Percentiles rank a stretch among this genome's conserved stretches.
Conservation (phyloP, 1,284 basidiomycete species). For the Peniophora sp. region DNA sequence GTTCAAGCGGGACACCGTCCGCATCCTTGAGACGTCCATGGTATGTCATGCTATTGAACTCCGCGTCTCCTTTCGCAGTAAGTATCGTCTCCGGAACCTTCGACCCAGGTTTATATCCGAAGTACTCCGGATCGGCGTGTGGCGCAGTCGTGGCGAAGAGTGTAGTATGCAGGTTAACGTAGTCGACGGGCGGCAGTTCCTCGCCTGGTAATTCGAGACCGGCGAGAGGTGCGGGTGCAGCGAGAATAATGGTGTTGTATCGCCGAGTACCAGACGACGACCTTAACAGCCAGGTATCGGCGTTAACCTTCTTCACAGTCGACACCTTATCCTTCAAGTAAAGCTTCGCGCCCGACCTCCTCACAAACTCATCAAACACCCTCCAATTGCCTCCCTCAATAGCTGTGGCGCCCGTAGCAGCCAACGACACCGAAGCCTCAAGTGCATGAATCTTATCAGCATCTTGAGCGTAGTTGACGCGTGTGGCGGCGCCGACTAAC, state of each 20-base stretch:
- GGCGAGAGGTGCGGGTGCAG: constrained; percentile 67
- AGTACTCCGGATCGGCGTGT: constrained; percentile 62
- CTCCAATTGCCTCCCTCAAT: constrained; percentile 81
- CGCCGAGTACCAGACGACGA: constrained; percentile 14
- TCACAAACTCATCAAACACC: constrained; percentile 80
- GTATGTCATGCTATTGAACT: constrained; percentile 90
- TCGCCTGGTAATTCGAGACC: constrained; percentile 43
- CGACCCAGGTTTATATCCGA: constrained; percentile 43
- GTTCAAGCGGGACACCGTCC: constrained; percentile 15
- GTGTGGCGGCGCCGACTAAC: constrained; percentile 75
- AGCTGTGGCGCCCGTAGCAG: constrained; percentile 58
- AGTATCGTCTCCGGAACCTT: constrained; percentile 63
- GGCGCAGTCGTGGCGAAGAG: constrained; percentile 73
- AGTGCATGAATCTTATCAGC: constrained; percentile 75
- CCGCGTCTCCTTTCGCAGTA: constrained; percentile 57
- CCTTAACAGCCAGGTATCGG: constrained; percentile 40
- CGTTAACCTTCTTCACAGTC: constrained; percentile 34
- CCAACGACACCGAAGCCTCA: constrained; percentile 70
- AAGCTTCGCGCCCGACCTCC: constrained; percentile 60
- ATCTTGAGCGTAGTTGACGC: constrained; percentile 86
- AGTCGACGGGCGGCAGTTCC: constrained; percentile 51
- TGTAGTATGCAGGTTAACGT: constrained; percentile 85
- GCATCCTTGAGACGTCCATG: constrained; percentile 45
- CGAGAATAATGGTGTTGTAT: constrained; percentile 69
- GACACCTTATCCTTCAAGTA: constrained; percentile 53